Evolutionary conservation across 371 early-diverging fungal species (phyloP).

Genomic region (Mortierella sp.): DNA sequence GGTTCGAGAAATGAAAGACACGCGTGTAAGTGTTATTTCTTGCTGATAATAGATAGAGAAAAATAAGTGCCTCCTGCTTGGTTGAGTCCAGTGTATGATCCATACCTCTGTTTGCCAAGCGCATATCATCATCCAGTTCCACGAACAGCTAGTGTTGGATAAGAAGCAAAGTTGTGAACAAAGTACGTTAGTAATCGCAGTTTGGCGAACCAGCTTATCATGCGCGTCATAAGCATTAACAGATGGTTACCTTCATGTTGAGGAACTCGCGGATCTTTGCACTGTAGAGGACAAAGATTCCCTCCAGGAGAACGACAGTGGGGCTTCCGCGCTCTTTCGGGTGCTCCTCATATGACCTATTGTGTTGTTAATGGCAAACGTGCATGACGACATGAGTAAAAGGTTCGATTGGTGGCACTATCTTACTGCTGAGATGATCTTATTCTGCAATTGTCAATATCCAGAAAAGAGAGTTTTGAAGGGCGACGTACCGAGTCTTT

Average conservation of each 20-base stretch:
- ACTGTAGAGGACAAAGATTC: slow-evolving; percentile 92
- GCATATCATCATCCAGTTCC: slow-evolving; percentile 76
- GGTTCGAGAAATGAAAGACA: background rate
- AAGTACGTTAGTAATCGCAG: slow-evolving; percentile 59
- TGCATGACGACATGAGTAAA: background rate
- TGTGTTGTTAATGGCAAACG: background rate
- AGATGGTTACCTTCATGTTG: slow-evolving; percentile 82
- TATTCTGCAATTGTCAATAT: background rate
- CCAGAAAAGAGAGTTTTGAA: background rate
- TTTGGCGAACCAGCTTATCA: slow-evolving; percentile 23
- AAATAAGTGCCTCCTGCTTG: no score
- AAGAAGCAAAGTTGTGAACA: slow-evolving; percentile 59
- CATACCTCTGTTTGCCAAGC: slow-evolving; percentile 69
- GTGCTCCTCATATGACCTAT: slow-evolving; percentile 40
- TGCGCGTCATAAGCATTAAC: background rate
- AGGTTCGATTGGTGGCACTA: background rate
- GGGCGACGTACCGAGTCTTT: slow-evolving; percentile 34
- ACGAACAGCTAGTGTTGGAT: slow-evolving; percentile 63
- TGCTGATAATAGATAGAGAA: background rate
- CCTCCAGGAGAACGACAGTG: slow-evolving; percentile 92
- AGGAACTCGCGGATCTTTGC: slow-evolving; percentile 82
- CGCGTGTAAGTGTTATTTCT: background rate
- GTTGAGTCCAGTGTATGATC: background rate
- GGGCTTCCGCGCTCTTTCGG: slow-evolving; percentile 57
- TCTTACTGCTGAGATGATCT: background rate